Percentiles rank a stretch among this genome's conserved stretches.
Evolutionary conservation across 148 eudicot genomes (phyloP).

Genomic region (Amaranthus palmeri): DNA sequence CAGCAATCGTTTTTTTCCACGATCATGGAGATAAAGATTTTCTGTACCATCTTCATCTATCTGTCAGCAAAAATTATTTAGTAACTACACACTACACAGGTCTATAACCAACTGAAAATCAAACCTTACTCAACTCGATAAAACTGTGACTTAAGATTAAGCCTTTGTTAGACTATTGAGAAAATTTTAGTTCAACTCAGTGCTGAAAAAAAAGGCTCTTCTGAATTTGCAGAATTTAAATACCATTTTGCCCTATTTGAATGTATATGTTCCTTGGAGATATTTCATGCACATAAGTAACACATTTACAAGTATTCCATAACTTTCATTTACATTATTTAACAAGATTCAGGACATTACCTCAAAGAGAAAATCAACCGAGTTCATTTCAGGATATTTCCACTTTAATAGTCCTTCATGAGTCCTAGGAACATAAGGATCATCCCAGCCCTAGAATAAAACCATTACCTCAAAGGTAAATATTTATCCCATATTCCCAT

Average conservation of each 20-base stretch:
- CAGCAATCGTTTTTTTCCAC: conserved; percentile 84
- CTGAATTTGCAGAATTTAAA: too few relatives aligned
- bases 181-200: too few relatives aligned
- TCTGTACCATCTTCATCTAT: conserved; percentile 53
- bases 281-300: neutral
- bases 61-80: conserved; percentile 34
- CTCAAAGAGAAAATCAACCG: conserved; percentile 99
- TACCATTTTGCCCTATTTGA: too few relatives aligned
- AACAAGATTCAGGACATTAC: conserved; percentile 25
- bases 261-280: neutral
- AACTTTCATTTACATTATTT: neutral
- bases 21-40: conserved; percentile 61
- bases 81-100: neutral
- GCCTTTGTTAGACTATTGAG: too few relatives aligned
- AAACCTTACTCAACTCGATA: too few relatives aligned
- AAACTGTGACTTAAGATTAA: too few relatives aligned
- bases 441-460: conserved; percentile 83
- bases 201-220: too few relatives aligned
- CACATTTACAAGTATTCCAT: neutral
- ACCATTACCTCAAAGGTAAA: too few relatives aligned
- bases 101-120: neutral
- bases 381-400: conserved; percentile 95
- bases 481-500: too few relatives aligned
- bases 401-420: conserved; percentile 99
- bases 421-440: conserved; percentile 89